Evolutionary conservation across 2,329 filamentous ascomycete species (phyloP).

Genomic region (Botryotinia globosa): DNA sequence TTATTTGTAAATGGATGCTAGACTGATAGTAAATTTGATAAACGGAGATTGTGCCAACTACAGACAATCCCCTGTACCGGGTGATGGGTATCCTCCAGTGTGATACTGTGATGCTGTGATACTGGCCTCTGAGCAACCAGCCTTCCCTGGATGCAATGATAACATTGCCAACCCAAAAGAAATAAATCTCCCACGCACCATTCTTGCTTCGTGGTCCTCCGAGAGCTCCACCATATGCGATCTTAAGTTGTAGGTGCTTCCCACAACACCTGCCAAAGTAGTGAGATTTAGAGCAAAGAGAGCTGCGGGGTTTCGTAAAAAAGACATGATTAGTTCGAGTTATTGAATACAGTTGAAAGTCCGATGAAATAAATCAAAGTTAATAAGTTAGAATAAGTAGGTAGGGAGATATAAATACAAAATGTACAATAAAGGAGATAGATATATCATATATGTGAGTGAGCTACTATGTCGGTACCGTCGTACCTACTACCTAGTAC

Average conservation of each 20-base stretch:
- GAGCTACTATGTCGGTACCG: no score
- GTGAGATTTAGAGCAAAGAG: constrained; percentile 23
- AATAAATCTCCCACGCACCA: constrained; percentile 21
- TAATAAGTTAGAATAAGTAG: not conserved
- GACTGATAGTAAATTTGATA: not conserved
- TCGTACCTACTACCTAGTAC: no score
- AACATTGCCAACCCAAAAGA: not conserved
- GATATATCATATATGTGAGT: not conserved
- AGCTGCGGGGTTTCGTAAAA: constrained; percentile 25
- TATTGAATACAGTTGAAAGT: constrained; percentile 1
- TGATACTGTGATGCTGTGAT: not conserved
- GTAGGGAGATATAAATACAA: not conserved
- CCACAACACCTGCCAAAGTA: constrained; percentile 24
- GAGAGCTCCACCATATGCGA: constrained; percentile 31
- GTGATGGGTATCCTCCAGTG: not conserved
- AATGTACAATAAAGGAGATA: not conserved
- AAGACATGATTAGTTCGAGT: constrained; percentile 19
- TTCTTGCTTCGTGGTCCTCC: constrained; percentile 30
- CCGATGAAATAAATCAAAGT: not conserved
- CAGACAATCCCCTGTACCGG: not conserved
- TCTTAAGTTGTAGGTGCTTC: constrained; percentile 28
- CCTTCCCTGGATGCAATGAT: not conserved
- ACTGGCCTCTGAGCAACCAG: not conserved
- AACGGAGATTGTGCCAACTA: not conserved
- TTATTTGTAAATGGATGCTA: not conserved